These are phyloP conservation scores for Ambrosia trifida DNA, from an alignment of 129 eudicot genomes.

Conservation along the genomic window DNA sequence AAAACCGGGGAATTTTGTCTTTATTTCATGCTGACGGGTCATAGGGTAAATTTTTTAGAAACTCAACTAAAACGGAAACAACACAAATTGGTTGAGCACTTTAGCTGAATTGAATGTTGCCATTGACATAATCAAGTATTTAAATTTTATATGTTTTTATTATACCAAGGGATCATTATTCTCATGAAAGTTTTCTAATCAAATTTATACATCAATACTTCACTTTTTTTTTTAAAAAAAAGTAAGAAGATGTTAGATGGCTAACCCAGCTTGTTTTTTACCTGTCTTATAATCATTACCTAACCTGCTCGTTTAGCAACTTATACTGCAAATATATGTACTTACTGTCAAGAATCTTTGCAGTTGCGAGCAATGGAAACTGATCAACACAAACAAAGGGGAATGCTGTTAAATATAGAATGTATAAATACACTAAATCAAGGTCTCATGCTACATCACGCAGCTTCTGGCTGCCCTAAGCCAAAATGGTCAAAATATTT, in stretches of 20 bases:
- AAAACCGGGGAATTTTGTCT: background rate
- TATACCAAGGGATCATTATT: background rate
- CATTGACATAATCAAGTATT: background rate
- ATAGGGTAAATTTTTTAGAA: background rate
- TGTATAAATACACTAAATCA: conserved; percentile 86
- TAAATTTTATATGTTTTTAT: background rate
- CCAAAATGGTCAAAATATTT: conserved; percentile 87
- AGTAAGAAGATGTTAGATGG: background rate
- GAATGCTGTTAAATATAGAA: conserved; percentile 63
- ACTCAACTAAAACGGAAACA: background rate
- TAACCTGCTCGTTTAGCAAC: background rate
- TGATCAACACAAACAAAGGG: conserved; percentile 68
- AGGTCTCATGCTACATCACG: conserved; percentile 76
- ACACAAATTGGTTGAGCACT: background rate
- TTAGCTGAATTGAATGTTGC: background rate
- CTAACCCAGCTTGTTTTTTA: background rate
- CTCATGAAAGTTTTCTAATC: background rate
- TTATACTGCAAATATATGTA: background rate
- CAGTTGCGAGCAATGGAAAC: conserved; percentile 81
- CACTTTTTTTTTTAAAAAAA: background rate
- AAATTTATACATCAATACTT: background rate
- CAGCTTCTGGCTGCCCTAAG: conserved; percentile 71
- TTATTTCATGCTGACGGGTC: background rate
- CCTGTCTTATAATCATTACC: background rate
- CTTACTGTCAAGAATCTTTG: conserved; percentile 18